These are phyloP conservation scores for Saturnispora serradocipensis DNA, from an alignment of 805 yeast species.

Conservation along the genomic window DNA sequence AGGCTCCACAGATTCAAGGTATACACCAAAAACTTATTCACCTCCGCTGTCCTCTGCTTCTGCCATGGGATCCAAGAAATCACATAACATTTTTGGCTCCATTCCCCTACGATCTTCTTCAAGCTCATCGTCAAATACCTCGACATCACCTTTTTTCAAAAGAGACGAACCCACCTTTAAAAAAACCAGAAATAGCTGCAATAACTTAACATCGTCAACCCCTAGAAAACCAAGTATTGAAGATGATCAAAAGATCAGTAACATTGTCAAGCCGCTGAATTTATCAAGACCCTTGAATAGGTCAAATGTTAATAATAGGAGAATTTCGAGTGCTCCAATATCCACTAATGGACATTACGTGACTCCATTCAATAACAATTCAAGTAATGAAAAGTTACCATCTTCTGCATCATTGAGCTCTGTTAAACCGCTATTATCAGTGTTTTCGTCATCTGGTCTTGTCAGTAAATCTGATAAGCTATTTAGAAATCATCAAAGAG, in stretches of 20 bases:
- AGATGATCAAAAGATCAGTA: background rate
- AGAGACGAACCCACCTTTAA: background rate
- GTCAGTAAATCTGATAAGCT: slow-evolving; percentile 46
- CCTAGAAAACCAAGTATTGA: slow-evolving; percentile 7
- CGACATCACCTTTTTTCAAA: slow-evolving; percentile 5
- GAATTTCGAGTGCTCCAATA: slow-evolving; percentile 4
- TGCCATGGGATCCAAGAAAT: background rate
- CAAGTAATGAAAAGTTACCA: background rate
- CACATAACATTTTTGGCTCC: slow-evolving; percentile 4
- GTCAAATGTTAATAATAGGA: slow-evolving; percentile 1
- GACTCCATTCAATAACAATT: slow-evolving; percentile 2
- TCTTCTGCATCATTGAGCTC: slow-evolving; percentile 55
- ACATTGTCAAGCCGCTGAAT: slow-evolving; percentile 10
- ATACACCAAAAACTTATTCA: background rate
- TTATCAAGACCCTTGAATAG: slow-evolving; percentile 1
- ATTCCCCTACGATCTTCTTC: slow-evolving; percentile 3
- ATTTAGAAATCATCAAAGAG: slow-evolving; percentile 25
- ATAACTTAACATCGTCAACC: background rate
- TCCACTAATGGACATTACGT: slow-evolving; percentile 3
- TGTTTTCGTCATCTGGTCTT: slow-evolving; percentile 68
- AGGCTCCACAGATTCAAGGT: background rate
- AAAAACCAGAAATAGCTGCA: background rate
- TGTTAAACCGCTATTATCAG: slow-evolving; percentile 80
- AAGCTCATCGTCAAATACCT: slow-evolving; percentile 1
- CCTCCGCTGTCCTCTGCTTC: background rate